Conservation (phyloP, 2,329 filamentous ascomycete species). For the Metarhizium album region DNA sequence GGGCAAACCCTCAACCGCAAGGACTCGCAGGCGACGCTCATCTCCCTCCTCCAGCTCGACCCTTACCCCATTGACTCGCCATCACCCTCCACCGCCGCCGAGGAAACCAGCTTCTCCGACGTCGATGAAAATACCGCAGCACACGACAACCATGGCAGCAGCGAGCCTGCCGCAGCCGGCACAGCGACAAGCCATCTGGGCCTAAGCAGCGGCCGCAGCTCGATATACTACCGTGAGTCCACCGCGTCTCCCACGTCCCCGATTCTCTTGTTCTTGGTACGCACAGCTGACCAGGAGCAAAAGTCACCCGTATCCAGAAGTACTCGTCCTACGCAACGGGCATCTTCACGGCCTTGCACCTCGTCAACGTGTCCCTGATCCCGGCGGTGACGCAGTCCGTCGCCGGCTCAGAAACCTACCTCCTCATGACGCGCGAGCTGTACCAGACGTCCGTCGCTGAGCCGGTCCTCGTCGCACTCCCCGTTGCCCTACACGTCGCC, state of each 20-base stretch:
- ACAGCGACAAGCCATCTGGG: constrained; percentile 35
- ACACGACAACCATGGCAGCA: constrained; percentile 23
- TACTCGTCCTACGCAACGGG: constrained; percentile 83
- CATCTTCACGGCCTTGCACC: constrained; percentile 65
- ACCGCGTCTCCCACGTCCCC: not conserved
- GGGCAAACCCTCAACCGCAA: constrained; percentile 15
- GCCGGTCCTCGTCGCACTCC: constrained; percentile 66
- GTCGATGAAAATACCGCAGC: constrained; percentile 14
- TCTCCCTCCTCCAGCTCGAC: constrained; percentile 67
- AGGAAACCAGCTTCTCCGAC: constrained; percentile 23
- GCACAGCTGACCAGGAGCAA: not conserved
- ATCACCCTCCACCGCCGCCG: constrained; percentile 21
- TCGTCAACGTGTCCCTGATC: constrained; percentile 72
- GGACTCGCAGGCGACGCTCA: constrained; percentile 42
- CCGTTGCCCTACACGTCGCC: constrained; percentile 63
- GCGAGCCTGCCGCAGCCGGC: constrained; percentile 30
- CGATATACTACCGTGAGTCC: constrained; percentile 63
- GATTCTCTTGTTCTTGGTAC: no score
- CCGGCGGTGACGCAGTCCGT: constrained; percentile 66
- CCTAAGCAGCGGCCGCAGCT: constrained; percentile 48
- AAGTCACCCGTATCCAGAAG: constrained; percentile 55
- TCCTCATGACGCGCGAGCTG: constrained; percentile 82
- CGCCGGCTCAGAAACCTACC: constrained; percentile 66
- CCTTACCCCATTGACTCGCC: constrained; percentile 62
- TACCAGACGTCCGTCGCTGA: constrained; percentile 80